phyloP scores from a whole-genome alignment of 2,329 filamentous ascomycete genomes.

The Aspergillus piperis region DNA sequence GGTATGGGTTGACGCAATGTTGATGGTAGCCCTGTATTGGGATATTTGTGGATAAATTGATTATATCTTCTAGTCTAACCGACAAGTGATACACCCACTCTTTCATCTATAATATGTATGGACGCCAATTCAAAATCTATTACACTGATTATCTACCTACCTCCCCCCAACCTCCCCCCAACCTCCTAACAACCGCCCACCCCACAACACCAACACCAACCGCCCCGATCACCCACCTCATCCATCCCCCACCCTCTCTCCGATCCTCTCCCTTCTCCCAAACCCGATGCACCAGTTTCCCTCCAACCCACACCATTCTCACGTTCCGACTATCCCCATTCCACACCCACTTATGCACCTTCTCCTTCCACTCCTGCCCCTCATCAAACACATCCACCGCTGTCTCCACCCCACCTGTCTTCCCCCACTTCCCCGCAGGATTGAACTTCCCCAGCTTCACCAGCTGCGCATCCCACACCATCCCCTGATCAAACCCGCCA shows the following conservation, averaged over 20 bases:
- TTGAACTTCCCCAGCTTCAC: slow-evolving; percentile 58
- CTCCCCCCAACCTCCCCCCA: not conserved
- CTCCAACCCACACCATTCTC: slow-evolving; percentile 83
- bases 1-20: too few species aligned
- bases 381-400: slow-evolving; percentile 83
- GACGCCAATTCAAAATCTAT: too few species aligned
- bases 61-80: too few species aligned
- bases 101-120: not conserved
- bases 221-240: not conserved
- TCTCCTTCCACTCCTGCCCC: slow-evolving; percentile 78
- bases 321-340: slow-evolving; percentile 92
- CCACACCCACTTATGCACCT: slow-evolving; percentile 91
- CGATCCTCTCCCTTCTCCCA: not conserved
- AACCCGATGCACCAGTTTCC: slow-evolving; percentile 69
- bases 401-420: slow-evolving; percentile 52
- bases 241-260: not conserved
- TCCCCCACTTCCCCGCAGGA: slow-evolving; percentile 37
- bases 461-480: slow-evolving; percentile 89
- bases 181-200: slow-evolving; percentile 7
- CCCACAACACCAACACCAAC: slow-evolving; percentile 10
- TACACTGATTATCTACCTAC: not conserved
- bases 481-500: slow-evolving; percentile 81
- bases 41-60: too few species aligned
- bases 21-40: too few species aligned
- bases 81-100: too few species aligned